phyloP scores from a whole-genome alignment of 1,284 basidiomycete species.

The Kwoniella shivajii region DNA sequence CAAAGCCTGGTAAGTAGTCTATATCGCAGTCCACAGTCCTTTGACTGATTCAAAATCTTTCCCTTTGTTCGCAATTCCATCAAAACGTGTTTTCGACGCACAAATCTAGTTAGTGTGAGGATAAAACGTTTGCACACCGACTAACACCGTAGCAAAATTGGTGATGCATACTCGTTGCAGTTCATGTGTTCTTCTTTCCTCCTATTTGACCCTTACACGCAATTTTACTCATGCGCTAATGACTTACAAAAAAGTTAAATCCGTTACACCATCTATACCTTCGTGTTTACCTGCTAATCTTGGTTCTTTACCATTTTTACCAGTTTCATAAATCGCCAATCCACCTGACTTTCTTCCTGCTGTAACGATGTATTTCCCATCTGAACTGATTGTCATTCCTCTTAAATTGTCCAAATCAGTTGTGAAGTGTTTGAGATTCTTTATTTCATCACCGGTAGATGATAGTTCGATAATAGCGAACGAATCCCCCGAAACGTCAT shows the following conservation, averaged over 20 bases:
- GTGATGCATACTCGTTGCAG: too few relatives aligned
- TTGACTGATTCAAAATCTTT: too few relatives aligned
- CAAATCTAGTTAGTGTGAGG: too few relatives aligned
- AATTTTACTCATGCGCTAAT: too few relatives aligned
- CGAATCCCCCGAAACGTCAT: slow-evolving; percentile 42
- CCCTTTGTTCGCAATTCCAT: too few relatives aligned
- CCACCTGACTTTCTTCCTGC: slow-evolving; percentile 47
- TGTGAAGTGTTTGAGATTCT: slow-evolving; percentile 35
- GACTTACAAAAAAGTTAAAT: slow-evolving; percentile 43
- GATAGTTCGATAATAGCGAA: slow-evolving; percentile 42
- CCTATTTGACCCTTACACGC: too few relatives aligned
- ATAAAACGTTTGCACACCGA: too few relatives aligned
- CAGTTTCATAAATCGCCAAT: slow-evolving; percentile 45
- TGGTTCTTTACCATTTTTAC: slow-evolving; percentile 41
- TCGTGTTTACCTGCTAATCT: slow-evolving; percentile 62
- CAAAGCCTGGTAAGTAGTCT: too few relatives aligned
- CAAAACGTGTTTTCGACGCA: too few relatives aligned
- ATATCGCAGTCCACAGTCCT: too few relatives aligned
- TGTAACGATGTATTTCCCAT: slow-evolving; percentile 47
- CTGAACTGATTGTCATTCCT: slow-evolving; percentile 43
- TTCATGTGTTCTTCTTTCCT: too few relatives aligned
- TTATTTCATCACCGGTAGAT: slow-evolving; percentile 28
- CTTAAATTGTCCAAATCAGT: slow-evolving; percentile 45
- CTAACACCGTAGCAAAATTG: too few relatives aligned
- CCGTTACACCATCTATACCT: slow-evolving; percentile 60